These are phyloP conservation scores for Debaryomyces fabryi DNA, from an alignment of 1,139 yeast species.

Conservation along the genomic window DNA sequence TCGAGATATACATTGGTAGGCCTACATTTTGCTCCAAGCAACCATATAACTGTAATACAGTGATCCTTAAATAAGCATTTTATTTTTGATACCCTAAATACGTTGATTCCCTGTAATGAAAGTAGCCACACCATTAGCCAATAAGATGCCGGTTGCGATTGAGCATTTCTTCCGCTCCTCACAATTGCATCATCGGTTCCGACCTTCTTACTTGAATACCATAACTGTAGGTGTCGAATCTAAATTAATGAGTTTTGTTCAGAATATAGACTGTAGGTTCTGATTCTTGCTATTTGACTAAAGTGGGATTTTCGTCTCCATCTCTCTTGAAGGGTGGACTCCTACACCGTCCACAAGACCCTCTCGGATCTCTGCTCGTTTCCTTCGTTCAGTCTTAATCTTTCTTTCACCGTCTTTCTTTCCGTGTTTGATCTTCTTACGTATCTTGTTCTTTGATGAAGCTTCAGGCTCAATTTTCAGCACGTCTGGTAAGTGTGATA, in stretches of 20 bases:
- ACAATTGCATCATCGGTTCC: neutral
- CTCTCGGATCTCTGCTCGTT: slow-evolving; percentile 1
- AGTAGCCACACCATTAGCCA: neutral
- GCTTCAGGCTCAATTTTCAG: neutral
- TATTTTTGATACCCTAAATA: neutral
- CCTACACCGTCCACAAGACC: neutral
- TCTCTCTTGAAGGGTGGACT: neutral
- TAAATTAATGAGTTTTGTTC: neutral
- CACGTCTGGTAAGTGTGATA: slow-evolving; percentile 33
- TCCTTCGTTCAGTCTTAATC: neutral
- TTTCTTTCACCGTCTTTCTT: neutral
- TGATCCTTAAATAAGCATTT: neutral
- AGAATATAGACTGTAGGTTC: neutral
- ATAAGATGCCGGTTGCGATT: neutral
- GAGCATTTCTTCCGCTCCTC: neutral
- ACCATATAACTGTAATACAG: neutral
- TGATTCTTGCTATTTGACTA: neutral
- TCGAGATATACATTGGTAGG: neutral
- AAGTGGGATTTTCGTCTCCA: neutral
- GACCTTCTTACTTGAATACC: neutral
- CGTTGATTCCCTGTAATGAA: neutral
- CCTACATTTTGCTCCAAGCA: neutral
- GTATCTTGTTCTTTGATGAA: neutral
- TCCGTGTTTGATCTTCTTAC: neutral
- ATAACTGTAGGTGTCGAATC: neutral